Evolutionary conservation across 1,139 yeast species (phyloP).

Genomic region (Scheffersomyces segobiensis): DNA sequence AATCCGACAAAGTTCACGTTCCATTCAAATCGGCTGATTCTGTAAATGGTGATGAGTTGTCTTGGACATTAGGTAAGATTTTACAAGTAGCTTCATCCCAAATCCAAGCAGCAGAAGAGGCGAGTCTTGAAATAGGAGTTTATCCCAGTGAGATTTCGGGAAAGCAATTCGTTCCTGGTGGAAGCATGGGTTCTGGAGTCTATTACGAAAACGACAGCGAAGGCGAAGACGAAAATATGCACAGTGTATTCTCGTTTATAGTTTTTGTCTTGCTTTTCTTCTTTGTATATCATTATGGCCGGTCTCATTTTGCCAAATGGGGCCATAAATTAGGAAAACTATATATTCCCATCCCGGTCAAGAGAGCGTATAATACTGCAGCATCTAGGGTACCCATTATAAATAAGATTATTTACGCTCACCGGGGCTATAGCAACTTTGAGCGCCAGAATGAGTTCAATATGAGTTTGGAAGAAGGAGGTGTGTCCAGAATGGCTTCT

Average conservation of each 20-base stretch:
- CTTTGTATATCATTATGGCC: constrained; percentile 20
- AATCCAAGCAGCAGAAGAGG: constrained; percentile 28
- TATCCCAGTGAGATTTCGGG: constrained; percentile 53
- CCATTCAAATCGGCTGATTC: constrained; percentile 64
- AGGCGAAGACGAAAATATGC: constrained; percentile 17
- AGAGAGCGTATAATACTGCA: constrained; percentile 11
- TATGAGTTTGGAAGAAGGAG: constrained; percentile 36
- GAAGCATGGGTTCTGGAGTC: constrained; percentile 12
- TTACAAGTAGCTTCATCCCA: constrained; percentile 59
- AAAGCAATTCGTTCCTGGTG: constrained; percentile 40
- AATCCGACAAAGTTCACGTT: constrained; percentile 39
- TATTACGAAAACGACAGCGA: constrained; percentile 22
- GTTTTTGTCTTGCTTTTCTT: constrained; percentile 19
- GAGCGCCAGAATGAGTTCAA: constrained; percentile 20
- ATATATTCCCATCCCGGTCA: constrained; percentile 15
- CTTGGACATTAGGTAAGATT: constrained; percentile 70
- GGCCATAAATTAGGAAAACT: constrained; percentile 15
- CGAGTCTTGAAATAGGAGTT: constrained; percentile 44
- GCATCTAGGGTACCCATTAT: constrained; percentile 21
- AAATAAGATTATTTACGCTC: constrained; percentile 11
- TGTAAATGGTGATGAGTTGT: constrained; percentile 58
- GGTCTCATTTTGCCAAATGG: constrained; percentile 15
- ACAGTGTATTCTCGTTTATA: constrained; percentile 13
- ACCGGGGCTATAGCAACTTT: constrained; percentile 10
- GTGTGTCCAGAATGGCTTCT: constrained; percentile 15